Conservation (phyloP, 2,329 filamentous ascomycete genomes). For the Colletotrichum camelliae region DNA sequence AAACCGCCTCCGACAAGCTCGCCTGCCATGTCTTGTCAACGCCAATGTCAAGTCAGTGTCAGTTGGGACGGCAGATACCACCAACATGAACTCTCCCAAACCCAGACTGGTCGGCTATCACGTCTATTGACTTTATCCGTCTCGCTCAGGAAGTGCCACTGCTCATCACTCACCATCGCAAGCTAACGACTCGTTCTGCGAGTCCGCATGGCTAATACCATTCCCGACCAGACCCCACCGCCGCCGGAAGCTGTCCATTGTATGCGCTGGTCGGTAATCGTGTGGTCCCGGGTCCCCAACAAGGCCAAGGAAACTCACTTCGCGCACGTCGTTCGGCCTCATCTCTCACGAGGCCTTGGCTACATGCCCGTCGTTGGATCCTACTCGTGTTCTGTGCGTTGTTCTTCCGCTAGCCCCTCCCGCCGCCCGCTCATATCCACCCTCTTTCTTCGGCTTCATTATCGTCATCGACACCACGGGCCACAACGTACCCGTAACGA, state of each 20-base stretch:
- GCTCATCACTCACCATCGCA: background rate
- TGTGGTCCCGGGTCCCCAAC: background rate
- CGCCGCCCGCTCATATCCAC: background rate
- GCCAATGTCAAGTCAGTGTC: background rate
- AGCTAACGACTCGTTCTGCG: background rate
- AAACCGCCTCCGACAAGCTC: background rate
- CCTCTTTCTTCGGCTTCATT: background rate
- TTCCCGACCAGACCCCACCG: background rate
- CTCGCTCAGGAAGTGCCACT: background rate
- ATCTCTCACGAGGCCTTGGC: background rate
- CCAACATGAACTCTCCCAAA: background rate
- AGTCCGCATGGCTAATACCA: background rate
- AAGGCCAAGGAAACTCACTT: background rate
- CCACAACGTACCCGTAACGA: background rate
- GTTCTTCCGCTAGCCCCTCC: background rate
- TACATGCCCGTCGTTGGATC: background rate
- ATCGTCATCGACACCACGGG: constrained; percentile 1
- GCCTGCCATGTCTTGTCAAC: background rate
- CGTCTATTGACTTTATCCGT: background rate
- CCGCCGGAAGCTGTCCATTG: background rate
- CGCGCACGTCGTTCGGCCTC: background rate
- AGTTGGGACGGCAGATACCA: background rate
- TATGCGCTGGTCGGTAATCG: background rate
- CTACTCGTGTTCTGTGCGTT: background rate
- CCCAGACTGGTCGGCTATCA: background rate